A percentile compares a stretch with the other conserved stretches of the same genome.
These are phyloP conservation scores for Teratosphaeria gauchensis DNA, from an alignment of 2,329 filamentous ascomycete species.

Conservation along the genomic window DNA sequence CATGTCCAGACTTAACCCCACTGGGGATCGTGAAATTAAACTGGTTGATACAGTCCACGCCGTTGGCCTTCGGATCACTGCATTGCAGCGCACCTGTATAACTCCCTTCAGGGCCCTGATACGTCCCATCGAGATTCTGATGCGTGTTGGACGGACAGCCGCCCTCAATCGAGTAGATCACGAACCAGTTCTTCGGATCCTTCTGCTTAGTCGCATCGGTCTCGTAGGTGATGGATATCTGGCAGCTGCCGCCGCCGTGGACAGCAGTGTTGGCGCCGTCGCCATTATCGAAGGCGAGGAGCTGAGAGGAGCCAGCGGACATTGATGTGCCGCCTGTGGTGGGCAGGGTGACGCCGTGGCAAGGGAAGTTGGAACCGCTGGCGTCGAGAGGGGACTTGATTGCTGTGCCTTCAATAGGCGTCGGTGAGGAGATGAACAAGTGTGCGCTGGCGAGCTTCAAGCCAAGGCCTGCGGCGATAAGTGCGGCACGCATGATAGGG, in stretches of 20 bases:
- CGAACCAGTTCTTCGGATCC: conserved; percentile 61
- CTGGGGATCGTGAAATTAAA: conserved; percentile 65
- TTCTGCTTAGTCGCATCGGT: conserved; percentile 49
- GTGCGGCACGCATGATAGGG: background rate
- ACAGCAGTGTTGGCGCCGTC: conserved; percentile 54
- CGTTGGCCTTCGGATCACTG: conserved; percentile 5
- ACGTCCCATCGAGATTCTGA: conserved; percentile 45
- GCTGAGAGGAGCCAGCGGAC: conserved; percentile 51
- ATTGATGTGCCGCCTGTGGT: conserved; percentile 45
- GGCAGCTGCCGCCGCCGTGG: conserved; percentile 89
- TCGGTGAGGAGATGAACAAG: conserved; percentile 61
- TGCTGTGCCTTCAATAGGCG: conserved; percentile 46
- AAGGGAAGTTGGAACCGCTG: conserved; percentile 65
- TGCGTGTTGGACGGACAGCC: conserved; percentile 61
- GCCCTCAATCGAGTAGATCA: conserved; percentile 79
- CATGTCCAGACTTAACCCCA: conserved; percentile 63
- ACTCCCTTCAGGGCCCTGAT: conserved; percentile 17
- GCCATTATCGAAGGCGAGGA: conserved; percentile 48
- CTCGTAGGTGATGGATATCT: conserved; percentile 78
- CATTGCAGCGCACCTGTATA: conserved; percentile 7
- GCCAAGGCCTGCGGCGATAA: conserved; percentile 34
- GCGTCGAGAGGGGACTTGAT: conserved; percentile 55
- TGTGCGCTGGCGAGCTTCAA: conserved; percentile 59
- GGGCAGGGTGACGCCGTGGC: conserved; percentile 45
- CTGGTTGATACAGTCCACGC: conserved; percentile 32